Percentiles rank a stretch among this genome's conserved stretches.
These are phyloP conservation scores for Strombidium stylifer DNA, from an alignment of 73 alveolate species.

Conservation along the genomic window DNA sequence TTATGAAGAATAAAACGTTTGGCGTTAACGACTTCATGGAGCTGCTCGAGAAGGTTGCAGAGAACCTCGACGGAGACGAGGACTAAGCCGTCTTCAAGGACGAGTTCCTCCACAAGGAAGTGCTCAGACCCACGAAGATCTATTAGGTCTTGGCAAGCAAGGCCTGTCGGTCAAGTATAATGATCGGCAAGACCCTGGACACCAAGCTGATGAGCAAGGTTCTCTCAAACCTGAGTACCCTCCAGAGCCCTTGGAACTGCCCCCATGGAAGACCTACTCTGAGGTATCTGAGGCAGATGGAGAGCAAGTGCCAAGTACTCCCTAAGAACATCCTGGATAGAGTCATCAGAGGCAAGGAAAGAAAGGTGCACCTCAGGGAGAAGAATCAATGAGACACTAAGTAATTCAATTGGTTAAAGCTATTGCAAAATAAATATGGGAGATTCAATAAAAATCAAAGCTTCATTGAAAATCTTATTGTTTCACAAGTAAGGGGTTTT, in stretches of 20 bases:
- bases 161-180: slow-evolving; percentile 95
- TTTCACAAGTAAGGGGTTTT: too few species aligned
- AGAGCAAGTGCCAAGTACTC: background rate
- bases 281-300: slow-evolving; percentile 71
- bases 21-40: slow-evolving; percentile 48
- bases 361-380: too few species aligned
- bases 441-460: too few species aligned
- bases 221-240: slow-evolving; percentile 73
- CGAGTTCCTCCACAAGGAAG: slow-evolving; percentile 33
- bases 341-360: too few species aligned
- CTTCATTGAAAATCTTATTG: too few species aligned
- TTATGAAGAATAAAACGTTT: slow-evolving; percentile 29
- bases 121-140: slow-evolving; percentile 79
- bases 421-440: too few species aligned
- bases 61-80: slow-evolving; percentile 33
- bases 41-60: slow-evolving; percentile 16
- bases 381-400: too few species aligned
- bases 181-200: slow-evolving; percentile 90
- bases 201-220: slow-evolving; percentile 78
- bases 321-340: too few species aligned
- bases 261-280: slow-evolving; percentile 99
- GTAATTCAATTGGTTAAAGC: too few species aligned
- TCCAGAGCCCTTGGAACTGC: slow-evolving; percentile 97
- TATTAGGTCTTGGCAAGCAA: slow-evolving; percentile 83
- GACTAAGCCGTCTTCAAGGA: slow-evolving; percentile 20